Evolutionary conservation across 495 filamentous ascomycete genomes (phyloP), one percentile per base, ranked within the genome.

Genomic region (Penicillium cosmopolitanum): DNA sequence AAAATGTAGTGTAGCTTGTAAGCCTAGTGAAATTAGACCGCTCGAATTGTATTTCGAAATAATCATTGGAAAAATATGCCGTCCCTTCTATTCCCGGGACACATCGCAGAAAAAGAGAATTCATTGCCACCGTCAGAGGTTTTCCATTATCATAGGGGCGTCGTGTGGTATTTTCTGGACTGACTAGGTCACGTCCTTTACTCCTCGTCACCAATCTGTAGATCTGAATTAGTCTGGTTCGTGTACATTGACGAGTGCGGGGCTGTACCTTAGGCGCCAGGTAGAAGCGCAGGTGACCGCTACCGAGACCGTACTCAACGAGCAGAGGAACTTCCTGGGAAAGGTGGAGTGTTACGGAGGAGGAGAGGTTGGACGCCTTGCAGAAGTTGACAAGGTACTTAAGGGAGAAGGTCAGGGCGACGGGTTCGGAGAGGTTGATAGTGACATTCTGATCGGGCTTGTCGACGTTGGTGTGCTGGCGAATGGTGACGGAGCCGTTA

Each of bases 331-430:
- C 93, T 78, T 99, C 95, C 73, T 92, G 93, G 50, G 93, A 97
- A 51, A 99, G 83, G 77, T 90, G 93, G 65, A 99, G 85, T 73
- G 89, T 93, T 67, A 99, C 95, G 52, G 84, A 83, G 69, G 70
- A 77, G 55, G 92, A 95, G 55, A 99, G 80, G 53, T 87, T 86
- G 69, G 89, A 88, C 38, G 95, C 95, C 83, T 99, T 99, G 87
- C 95, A 98, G 82, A 99, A 99, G 84, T 97, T 97, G 85, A 96
- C 92, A 5, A 99, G 87, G 80, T 99, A 99, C 78, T 99, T 99
- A 65, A 98, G 90, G 46, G 95, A 97, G 85, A 99, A 99, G 34
- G 94, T 99, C 44, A 99, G 86, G 47, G 90, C 82, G 59, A 98
- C 96, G 56, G 96, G 91, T 81, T 99, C 95, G 47, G 86, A 87